Percentiles rank a stretch among this genome's conserved stretches.
Conservation (phyloP, 441 rosid genomes). For the Adansonia gregorii region DNA sequence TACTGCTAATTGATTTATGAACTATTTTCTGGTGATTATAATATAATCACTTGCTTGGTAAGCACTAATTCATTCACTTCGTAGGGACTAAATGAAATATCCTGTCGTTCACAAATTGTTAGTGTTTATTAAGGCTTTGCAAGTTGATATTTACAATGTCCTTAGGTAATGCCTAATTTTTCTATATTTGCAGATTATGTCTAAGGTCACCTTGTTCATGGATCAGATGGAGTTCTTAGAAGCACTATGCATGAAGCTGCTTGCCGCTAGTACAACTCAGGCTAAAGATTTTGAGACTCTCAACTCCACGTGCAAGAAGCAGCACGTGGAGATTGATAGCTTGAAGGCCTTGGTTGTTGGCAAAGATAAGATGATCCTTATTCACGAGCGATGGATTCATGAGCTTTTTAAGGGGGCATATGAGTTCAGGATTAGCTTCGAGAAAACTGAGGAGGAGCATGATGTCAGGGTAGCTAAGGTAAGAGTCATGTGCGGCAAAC, state of each 20-base stretch:
- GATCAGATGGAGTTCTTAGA: not conserved
- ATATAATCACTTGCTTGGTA: conserved; percentile 10
- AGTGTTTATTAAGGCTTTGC: not conserved
- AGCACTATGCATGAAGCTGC: not conserved
- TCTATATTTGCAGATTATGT: not conserved
- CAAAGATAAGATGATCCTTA: not conserved
- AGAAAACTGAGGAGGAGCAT: too few relatives aligned
- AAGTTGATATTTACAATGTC: not conserved
- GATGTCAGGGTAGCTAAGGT: too few relatives aligned
- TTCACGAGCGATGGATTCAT: not conserved
- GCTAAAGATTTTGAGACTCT: not conserved
- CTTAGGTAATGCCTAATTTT: not conserved
- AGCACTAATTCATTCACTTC: conserved; percentile 25
- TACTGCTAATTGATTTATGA: not conserved
- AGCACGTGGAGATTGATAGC: not conserved
- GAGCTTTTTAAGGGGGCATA: not conserved
- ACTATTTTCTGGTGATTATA: not conserved
- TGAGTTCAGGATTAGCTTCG: not conserved
- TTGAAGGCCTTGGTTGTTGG: not conserved
- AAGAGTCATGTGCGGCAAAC: too few relatives aligned
- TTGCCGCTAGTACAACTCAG: not conserved
- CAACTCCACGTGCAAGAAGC: not conserved
- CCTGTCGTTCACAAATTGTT: conserved; percentile 47
- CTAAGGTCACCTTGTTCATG: not conserved
- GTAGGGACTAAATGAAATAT: conserved; percentile 56